Base-by-base conservation (phyloP, 176 grass and related monocot species). In the Aegilops umbellulata region DNA sequence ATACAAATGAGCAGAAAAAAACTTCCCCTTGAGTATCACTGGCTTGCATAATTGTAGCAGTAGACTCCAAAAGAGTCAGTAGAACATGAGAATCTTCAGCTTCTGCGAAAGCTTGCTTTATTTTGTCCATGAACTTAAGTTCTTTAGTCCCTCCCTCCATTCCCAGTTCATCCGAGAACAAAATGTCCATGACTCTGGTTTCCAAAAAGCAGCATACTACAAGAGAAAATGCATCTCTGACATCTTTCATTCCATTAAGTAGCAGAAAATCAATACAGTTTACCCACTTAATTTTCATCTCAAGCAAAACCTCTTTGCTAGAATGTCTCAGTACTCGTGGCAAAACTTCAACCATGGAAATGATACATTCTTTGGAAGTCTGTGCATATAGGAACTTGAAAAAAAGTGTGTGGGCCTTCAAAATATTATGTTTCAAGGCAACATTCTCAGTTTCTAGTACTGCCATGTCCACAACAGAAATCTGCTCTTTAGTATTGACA, bases 131-230 rank as follows among this genome's bases (percentile, higher is more conserved):
- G 78, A 98, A 85, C 26, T 83, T 90, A 61, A 70, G 38, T 87
- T 89, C 93, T 79, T 77, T 91, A n/a, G 72, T 85, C 69, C 82
- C 85, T 74, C n/a, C 57, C 71, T 84, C 83, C 77, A 68, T 49
- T 83, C 42, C 79, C 19, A 39, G 64, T 35, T 65, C 73, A 89
- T 90, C 93, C 58, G 87, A 65, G 89, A 94, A 98, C 84, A 98
- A 88, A 86, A 86, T 51, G 34, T 91, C 86, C 80, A 90, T 82
- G 89, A 94, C 82, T 31, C 70, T 83, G 17, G 49, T 81, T 86
- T 98, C 88, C 62, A 98, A 80, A 64, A 98, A 98, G 81, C 93
- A 98, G 87, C 81, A 89, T 77, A 98, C 61, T 77, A 88, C 84
- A 64, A 44, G 78, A 89, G 87, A 92, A 89, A 98, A 98, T 87